Base-by-base conservation (phyloP, 2,329 filamentous ascomycete genomes). In the Aspergillus clavatus region DNA sequence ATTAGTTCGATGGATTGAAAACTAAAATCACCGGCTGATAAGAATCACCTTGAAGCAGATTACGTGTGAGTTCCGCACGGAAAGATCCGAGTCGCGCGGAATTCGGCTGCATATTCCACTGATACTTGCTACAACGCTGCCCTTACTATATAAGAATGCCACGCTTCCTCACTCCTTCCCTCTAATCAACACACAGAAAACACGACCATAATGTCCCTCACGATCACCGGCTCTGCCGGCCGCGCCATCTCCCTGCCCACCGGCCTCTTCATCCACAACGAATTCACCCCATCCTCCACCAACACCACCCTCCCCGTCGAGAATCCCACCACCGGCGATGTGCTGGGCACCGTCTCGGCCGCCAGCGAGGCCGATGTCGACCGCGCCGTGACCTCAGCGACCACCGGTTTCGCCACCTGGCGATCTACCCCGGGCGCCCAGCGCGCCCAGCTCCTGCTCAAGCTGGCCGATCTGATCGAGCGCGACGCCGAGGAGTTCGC, bases 231-330 rank as follows among this genome's bases (percentile, higher is more conserved):
- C 16, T 35, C 48, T 7, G n/a, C 56, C 7, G 52, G 54, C n/a
- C 54, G 50, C 7, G 42, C 46, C 18, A 45, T 57, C 8, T 51
- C 22, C n/a, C 57, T 61, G 33, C 58, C 58, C 26, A 56, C 56
- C 4, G 56, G 54, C n/a, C 50, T 61, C 2, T 60, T 61, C 29
- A 61, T 61, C 39, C 45, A 61, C 48, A 61, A 60, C 49, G 46
- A 58, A 43, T 61, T 60, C 28, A 40, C 50, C 7, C 45, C 56
- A n/a, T 57, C 59, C 1, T 39, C 36, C 1, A 56, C 51, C 2
- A 47, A 46, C 14, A 36, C 43, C n/a, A 57, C 46, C 2, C 46
- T 62, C 8, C 12, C 23, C 2, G 52, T 59, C 7, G 54, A 56
- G 11, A 63, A 62, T 14, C 60, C 60, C 5, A 46, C 57, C 7